Evolutionary conservation across 2,329 filamentous ascomycete genomes (phyloP), one percentile per base, ranked within the genome.

Genomic region (Phyllosticta citrichinensis): DNA sequence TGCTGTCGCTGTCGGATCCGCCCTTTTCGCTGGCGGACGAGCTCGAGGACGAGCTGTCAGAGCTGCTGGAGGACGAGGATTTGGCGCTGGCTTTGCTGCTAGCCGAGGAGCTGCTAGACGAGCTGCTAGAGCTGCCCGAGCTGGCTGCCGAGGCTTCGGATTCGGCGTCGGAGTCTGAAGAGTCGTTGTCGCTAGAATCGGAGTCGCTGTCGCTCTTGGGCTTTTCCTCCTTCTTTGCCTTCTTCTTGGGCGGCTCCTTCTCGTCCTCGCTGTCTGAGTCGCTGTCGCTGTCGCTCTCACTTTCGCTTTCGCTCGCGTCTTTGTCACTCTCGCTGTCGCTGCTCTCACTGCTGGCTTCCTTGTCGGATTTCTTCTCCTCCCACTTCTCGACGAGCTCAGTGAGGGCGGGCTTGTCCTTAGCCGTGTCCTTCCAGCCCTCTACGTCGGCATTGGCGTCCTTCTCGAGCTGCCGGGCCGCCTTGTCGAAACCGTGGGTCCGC

Each of bases 401-500:
- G 55, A 72, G 58, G n/a, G 50, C 55, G 17, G 70, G 69, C 51
- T 64, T 62, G 20, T 62, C 63, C 25, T 66, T 65, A 1, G 63
- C 62, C 2, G 62, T 52, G 17, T 56, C 55, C 50, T 63, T 55
- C 55, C 33, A 61, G 22, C 20, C 51, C n/a, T 22, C 53, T 27
- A 59, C 57, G 19, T 55, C 35, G 33, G 62, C 50, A 22, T 60
- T n/a, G 24, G 62, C 60, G 50, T 66, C 56, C 2, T 57, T 61
- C 40, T 69, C 66, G 24, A 74, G 66, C 27, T 67, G 68, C 54
- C 59, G 57, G 14, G 70, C 72, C 19, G 72, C 67, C 22, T 68
- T 65, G 12, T 65, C 64, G 58, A 71, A 73, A 50, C 73, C 72
- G 56, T 73, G 64, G 24, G 71, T 67, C 24, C 65, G 63, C 56